phyloP scores from a whole-genome alignment of 2,329 filamentous ascomycete genomes.

The Phymatotrichopsis omnivora region DNA sequence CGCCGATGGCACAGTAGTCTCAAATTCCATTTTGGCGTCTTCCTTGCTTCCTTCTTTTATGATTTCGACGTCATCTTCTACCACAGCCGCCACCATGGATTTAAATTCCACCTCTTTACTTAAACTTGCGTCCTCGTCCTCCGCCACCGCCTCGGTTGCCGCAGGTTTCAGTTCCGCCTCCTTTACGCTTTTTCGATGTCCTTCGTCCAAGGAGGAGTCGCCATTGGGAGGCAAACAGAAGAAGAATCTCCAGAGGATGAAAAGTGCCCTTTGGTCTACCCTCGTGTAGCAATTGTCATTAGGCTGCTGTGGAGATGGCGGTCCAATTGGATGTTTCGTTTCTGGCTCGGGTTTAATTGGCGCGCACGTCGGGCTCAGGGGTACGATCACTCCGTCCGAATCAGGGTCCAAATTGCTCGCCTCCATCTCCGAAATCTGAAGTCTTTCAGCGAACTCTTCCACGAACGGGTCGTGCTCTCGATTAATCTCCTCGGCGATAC shows the following conservation, averaged over 20 bases:
- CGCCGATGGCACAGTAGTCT: constrained; percentile 21
- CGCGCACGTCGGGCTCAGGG: constrained; percentile 20
- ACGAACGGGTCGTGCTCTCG: constrained; percentile 26
- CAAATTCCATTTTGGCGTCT: constrained; percentile 6
- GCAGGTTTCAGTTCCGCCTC: constrained; percentile 23
- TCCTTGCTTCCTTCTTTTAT: constrained; percentile 11
- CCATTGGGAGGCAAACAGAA: constrained; percentile 9
- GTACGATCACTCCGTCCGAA: constrained; percentile 27
- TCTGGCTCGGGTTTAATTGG: too few species aligned
- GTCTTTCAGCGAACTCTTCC: too few species aligned
- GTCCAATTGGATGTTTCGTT: too few species aligned
- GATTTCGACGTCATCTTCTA: neutral
- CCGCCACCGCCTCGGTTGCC: constrained; percentile 19
- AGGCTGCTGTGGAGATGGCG: too few species aligned
- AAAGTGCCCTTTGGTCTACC: too few species aligned
- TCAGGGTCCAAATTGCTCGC: too few species aligned
- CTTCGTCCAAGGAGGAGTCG: neutral
- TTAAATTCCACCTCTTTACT: too few species aligned
- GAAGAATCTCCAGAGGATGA: constrained; percentile 10
- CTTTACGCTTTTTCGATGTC: too few species aligned
- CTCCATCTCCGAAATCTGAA: too few species aligned
- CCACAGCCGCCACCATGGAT: too few species aligned
- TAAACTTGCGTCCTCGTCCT: neutral
- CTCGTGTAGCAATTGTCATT: too few species aligned
- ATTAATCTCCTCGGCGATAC: constrained; percentile 32